Conservation (phyloP, 2,329 filamentous ascomycete species). For the Clarireedia homoeocarpa region DNA sequence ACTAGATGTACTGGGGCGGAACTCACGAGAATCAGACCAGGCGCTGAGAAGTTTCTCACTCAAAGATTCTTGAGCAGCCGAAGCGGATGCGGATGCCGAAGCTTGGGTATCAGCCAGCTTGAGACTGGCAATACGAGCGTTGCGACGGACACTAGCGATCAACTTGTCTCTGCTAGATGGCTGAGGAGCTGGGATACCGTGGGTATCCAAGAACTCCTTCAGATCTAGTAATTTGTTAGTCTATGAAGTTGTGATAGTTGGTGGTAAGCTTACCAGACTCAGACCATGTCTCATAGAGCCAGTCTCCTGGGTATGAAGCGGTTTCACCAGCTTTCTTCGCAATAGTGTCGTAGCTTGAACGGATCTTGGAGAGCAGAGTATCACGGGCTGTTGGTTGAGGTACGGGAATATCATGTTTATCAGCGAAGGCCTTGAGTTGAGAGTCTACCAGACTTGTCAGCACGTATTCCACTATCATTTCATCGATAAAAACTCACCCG, state of each 20-base stretch:
- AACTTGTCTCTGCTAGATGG: constrained; percentile 78
- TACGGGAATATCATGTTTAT: constrained; percentile 75
- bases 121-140: constrained; percentile 71
- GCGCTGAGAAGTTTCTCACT: constrained; percentile 80
- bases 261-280: constrained; percentile 45
- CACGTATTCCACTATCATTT: too few species aligned
- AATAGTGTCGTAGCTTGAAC: constrained; percentile 70
- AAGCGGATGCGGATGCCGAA: constrained; percentile 55
- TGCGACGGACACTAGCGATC: constrained; percentile 82
- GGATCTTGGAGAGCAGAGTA: constrained; percentile 66
- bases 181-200: constrained; percentile 80
- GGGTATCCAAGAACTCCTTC: constrained; percentile 86
- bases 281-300: constrained; percentile 86
- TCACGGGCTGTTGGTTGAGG: constrained; percentile 85
- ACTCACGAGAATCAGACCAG: constrained; percentile 66
- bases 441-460: constrained; percentile 58
- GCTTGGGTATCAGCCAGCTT: constrained; percentile 54
- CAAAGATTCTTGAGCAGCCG: constrained; percentile 63
- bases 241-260: not conserved
- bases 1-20: not conserved
- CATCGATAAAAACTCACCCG: not conserved
- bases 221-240: constrained; percentile 46
- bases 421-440: constrained; percentile 85
- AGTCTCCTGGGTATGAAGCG: constrained; percentile 82
- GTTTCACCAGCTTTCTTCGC: constrained; percentile 72